Base-by-base conservation (phyloP, 352 stramenopile genomes). In the Phytophthora nicotianae region DNA sequence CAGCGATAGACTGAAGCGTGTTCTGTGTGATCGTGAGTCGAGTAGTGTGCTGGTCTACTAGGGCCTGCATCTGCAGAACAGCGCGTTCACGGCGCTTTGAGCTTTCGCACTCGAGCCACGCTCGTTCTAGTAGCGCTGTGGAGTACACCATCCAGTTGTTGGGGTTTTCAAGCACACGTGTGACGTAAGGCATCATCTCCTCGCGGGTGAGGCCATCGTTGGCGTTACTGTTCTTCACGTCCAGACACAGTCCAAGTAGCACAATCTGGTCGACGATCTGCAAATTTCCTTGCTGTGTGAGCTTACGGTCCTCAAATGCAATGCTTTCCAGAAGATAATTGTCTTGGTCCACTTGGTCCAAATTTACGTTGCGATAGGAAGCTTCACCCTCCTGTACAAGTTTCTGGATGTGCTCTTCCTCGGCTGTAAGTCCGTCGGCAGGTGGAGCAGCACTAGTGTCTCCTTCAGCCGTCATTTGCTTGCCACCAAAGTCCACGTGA, bases 131-230 rank as follows among this genome's bases (percentile, higher is more conserved):
- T 32, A 98, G 81, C 26, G 79, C 94, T 8, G 93, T 98, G 6
- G 93, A 97, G 74, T 98, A 97, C 2, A 98, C 89, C 90, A 98
- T 98, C 95, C 95, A 98, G 75, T 98, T 97, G 73, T 97, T 95
- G 2, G 86, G 90, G 62, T 97, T 96, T 50, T 96, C 81, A 6
- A 98, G 75, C 23, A 98, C 93, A 55, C 93, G 83, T 49, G 90
- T 93, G 20, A 98, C 75, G 68, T 98, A 99, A 21, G 91, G 91
- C 63, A 92, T 83, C 96, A 99, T 99, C 78, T 99, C 86, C 62
- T 98, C 95, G 20, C 78, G 87, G 10, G 96, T 98, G 9, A 99
- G 79, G 4, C 91, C 93, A 70, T 99, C 94, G 53, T 92, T 89
- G 4, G 93, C 91, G 62, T 98, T 98, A 68, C 81, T 96, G 77